Base-by-base conservation (phyloP, 1,284 basidiomycete species). In the Cutaneotrichosporon dermatis region DNA sequence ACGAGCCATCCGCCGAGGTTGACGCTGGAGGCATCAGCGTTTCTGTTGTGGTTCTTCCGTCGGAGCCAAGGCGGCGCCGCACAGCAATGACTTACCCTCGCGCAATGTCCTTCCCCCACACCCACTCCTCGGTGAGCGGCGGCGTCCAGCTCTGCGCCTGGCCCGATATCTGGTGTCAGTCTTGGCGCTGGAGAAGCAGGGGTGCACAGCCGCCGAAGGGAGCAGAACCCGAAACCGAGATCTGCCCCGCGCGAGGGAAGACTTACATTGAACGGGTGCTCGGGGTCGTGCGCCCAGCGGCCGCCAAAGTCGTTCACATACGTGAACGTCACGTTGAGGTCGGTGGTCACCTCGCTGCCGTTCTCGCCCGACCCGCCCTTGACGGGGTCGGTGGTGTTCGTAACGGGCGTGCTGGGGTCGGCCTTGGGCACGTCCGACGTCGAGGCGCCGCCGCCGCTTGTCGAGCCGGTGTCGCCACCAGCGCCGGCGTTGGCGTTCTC, bases 261-360 rank as follows among this genome's bases (percentile, higher is more conserved):
- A 68, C 73, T 62, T 59, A 74, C 74, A 15, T 61, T 55, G 60
- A 72, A 75, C 0, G 93, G 92, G 73, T 90, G 83, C 44, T 83
- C 80, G 10, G 85, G 82, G 69, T 93, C 85, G 63, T 80, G 80
- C 44, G 80, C 80, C 82, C 89, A 93, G 67, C 76, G 80, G 2
- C 89, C 89, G 51, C 89, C 90, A 72, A 89, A 89, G n/a, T 81
- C 70, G 77, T 93, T 93, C 48, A 67, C 74, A 73, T 92, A 93
- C 0, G 80, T 84, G 73, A 83, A 83, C 6, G 80, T 83, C 7
- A 86, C 88, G 72, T 89, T 85, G 25, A 84, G 82, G 58, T 90
- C 89, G 39, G 73, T 76, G 10, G 72, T 75, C 10, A 73, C 66
- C 4, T 62, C 65, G 5, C 66, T 67, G 3, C 72, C 70, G 48